phyloP scores from a whole-genome alignment of 371 early-diverging fungal species.

The Mortierella sp. region DNA sequence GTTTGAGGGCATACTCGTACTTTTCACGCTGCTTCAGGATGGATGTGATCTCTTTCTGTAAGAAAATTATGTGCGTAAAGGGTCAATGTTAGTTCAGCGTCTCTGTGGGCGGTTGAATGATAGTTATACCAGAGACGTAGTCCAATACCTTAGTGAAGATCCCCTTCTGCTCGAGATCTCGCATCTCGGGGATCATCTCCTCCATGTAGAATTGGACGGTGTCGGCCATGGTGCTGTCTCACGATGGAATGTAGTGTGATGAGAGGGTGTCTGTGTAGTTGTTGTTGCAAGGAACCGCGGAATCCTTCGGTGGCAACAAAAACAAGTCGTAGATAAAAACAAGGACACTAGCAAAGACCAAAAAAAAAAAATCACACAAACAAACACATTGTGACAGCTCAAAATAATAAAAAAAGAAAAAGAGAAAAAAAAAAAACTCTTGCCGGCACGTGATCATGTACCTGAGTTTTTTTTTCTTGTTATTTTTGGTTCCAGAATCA shows the following conservation, averaged over 20 bases:
- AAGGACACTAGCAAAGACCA: no score
- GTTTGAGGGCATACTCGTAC: constrained; percentile 88
- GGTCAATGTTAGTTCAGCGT: not conserved
- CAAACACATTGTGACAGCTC: not conserved
- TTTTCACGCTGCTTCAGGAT: constrained; percentile 91
- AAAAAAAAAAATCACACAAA: no score
- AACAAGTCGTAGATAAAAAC: no score
- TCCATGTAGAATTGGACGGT: constrained; percentile 90
- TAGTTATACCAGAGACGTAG: no score
- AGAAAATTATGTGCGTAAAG: not conserved
- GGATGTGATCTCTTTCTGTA: constrained; percentile 77
- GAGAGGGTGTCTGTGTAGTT: no score
- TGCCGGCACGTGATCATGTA: not conserved
- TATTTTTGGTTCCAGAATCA: not conserved
- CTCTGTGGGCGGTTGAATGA: no score
- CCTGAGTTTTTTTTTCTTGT: constrained; percentile 7
- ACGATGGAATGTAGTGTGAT: not conserved
- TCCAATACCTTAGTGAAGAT: constrained; percentile 84
- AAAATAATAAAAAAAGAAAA: not conserved
- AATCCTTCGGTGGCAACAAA: no score
- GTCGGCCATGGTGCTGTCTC: constrained; percentile 82
- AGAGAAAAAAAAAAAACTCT: not conserved
- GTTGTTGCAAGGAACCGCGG: no score
- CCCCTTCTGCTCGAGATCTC: constrained; percentile 84
- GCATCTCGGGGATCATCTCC: constrained; percentile 93